Evolutionary conservation across 139 green algal genomes (phyloP).

Genomic region (Tetradesmus obliquus): DNA sequence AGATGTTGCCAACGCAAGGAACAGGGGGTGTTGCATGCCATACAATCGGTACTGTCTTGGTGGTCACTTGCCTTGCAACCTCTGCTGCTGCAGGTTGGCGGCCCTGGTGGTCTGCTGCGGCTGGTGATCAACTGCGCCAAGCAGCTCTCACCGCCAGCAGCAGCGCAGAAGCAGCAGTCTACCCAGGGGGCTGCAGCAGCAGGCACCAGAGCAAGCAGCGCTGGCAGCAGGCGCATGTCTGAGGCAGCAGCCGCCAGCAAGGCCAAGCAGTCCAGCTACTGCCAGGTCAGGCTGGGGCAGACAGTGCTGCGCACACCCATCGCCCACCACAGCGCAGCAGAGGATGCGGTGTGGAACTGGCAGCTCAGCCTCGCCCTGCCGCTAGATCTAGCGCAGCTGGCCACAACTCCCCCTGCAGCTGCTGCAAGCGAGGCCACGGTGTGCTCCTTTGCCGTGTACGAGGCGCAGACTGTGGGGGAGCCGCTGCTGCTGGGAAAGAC

Average conservation of each 20-base stretch:
- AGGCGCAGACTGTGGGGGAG: slow-evolving; percentile 26
- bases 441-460: neutral
- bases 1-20: too few relatives aligned
- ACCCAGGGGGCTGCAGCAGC: neutral
- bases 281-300: neutral
- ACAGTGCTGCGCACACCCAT: slow-evolving; percentile 29
- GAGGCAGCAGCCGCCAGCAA: neutral
- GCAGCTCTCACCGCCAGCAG: neutral
- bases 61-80: neutral
- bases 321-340: neutral
- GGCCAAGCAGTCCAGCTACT: neutral
- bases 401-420: neutral
- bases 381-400: neutral
- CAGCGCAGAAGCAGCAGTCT: neutral
- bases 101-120: slow-evolving; percentile 24
- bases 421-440: neutral
- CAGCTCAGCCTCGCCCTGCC: slow-evolving; percentile 29
- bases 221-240: neutral
- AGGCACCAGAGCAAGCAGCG: neutral
- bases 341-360: slow-evolving; percentile 37
- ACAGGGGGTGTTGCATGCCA: too few relatives aligned
- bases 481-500: slow-evolving; percentile 16
- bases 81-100: slow-evolving; percentile 4
- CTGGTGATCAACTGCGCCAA: slow-evolving; percentile 7
- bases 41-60: neutral